Percentiles rank a stretch among this genome's conserved stretches.
Conservation (phyloP, 2,329 filamentous ascomycete genomes). For the Pestalotiopsis sp. region DNA sequence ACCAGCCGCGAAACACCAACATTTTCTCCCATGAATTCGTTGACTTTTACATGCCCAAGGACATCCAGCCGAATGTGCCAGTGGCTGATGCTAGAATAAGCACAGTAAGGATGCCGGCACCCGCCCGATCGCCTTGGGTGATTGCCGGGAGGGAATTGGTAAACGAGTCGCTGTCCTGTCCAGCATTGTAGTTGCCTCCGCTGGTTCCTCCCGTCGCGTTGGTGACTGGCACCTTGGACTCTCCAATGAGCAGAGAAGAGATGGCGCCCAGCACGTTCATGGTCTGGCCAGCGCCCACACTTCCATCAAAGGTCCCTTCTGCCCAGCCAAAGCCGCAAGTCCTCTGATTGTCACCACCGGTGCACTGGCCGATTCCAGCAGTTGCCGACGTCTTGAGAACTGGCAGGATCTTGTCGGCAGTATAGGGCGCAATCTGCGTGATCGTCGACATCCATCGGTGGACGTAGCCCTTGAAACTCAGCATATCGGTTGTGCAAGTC, state of each 20-base stretch:
- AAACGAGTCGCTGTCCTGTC: slow-evolving; percentile 37
- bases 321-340: slow-evolving; percentile 55
- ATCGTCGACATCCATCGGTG: slow-evolving; percentile 52
- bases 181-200: slow-evolving; percentile 44
- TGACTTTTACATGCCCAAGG: slow-evolving; percentile 35
- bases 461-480: slow-evolving; percentile 62
- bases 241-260: slow-evolving; percentile 50
- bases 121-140: slow-evolving; percentile 47
- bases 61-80: slow-evolving; percentile 53
- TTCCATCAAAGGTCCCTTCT: slow-evolving; percentile 50
- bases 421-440: slow-evolving; percentile 43
- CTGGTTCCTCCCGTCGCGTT: slow-evolving; percentile 54
- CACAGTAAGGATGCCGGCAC: slow-evolving; percentile 50
- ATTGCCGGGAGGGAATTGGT: slow-evolving; percentile 36
- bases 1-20: not conserved
- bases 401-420: slow-evolving; percentile 34
- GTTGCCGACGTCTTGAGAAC: slow-evolving; percentile 40
- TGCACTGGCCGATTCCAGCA: slow-evolving; percentile 41
- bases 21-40: not conserved
- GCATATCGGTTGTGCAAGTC: slow-evolving; percentile 59
- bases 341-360: slow-evolving; percentile 35
- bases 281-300: slow-evolving; percentile 60
- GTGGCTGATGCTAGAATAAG: slow-evolving; percentile 42
- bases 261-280: slow-evolving; percentile 62
- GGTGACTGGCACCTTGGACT: slow-evolving; percentile 44